Evolutionary conservation across 176 grass and related monocot species (phyloP), one percentile per base, ranked within the genome.

Genomic region (Sorghum bicolor): DNA sequence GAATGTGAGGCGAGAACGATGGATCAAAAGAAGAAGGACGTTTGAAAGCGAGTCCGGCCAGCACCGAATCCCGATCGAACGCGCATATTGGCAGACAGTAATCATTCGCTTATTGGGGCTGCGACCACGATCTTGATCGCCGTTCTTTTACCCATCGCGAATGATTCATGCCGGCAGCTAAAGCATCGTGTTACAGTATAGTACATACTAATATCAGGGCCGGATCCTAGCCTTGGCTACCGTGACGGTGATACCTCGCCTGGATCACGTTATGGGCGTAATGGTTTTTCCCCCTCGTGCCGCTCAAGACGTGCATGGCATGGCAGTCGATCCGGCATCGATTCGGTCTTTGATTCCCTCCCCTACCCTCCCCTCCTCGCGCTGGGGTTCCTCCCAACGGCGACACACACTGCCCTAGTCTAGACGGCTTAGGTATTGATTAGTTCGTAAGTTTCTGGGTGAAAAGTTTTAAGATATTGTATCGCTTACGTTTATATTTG

Each of bases 341-440:
- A 89, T 80, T 31, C 48, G 70, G 75, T 90, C 69, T 68, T 87
- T 34, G 89, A 90, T 90, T 90, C 84, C 80, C 63, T 79, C 53
- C 45, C 13, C 1, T n/a, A n/a, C 17, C 5, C 50, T 20, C 50
- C 17, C 1, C 72, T 63, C 39, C 78, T 41, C 38, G 30, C 52
- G 12, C 71, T 62, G 24, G 52, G 50, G 19, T 22, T 53, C 19
- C 5, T 9, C 34, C 66, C 57, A 19, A 14, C 66, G 16, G 26
- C 50, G 26, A 64, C 40, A n/a, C 32, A 80, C 76, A 65, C 41
- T 14, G n/a, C 67, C 84, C 68, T 83, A 66, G 67, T 25, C 24
- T 30, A 25, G 38, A 37, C 9, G 1, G 0, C 60, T n/a, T n/a
- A n/a, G n/a, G n/a, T n/a, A n/a, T n/a, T n/a, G n/a, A n/a, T n/a